These are phyloP conservation scores for Orbilia quercus DNA, from an alignment of 2,329 filamentous ascomycete genomes.

Conservation along the genomic window DNA sequence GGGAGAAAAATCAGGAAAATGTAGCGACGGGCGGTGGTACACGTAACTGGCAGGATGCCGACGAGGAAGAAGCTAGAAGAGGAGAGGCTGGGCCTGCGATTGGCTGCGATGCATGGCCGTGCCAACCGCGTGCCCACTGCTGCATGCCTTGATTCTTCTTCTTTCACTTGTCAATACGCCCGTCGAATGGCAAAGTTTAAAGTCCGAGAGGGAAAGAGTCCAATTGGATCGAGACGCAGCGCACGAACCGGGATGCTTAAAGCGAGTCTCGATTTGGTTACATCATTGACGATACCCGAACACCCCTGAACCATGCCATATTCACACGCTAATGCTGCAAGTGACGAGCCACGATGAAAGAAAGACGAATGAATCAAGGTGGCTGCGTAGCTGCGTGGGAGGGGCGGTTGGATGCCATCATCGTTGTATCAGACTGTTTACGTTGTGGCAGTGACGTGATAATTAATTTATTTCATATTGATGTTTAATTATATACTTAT, in stretches of 20 bases:
- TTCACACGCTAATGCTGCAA: constrained; percentile 10
- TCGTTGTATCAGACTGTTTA: too few relatives aligned
- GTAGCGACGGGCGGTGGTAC: constrained; percentile 19
- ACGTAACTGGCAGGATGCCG: constrained; percentile 22
- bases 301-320: constrained; percentile 40
- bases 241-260: constrained; percentile 1
- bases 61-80: not conserved
- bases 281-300: constrained; percentile 50
- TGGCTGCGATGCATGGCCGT: constrained; percentile 11
- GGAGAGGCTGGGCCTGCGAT: constrained; percentile 28
- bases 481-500: too few relatives aligned
- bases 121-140: not conserved
- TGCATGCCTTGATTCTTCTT: not conserved
- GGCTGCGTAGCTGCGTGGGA: too few relatives aligned
- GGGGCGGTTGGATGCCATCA: too few relatives aligned
- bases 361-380: constrained; percentile 12
- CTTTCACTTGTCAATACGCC: constrained; percentile 1
- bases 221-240: not conserved
- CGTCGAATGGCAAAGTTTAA: not conserved
- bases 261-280: constrained; percentile 20
- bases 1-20: constrained; percentile 9
- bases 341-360: not conserved
- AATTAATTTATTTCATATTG: too few relatives aligned
- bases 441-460: too few relatives aligned
- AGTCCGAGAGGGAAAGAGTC: not conserved